phyloP scores from a whole-genome alignment of 768 basidiomycete species.

The Termitomyces titanicus region DNA sequence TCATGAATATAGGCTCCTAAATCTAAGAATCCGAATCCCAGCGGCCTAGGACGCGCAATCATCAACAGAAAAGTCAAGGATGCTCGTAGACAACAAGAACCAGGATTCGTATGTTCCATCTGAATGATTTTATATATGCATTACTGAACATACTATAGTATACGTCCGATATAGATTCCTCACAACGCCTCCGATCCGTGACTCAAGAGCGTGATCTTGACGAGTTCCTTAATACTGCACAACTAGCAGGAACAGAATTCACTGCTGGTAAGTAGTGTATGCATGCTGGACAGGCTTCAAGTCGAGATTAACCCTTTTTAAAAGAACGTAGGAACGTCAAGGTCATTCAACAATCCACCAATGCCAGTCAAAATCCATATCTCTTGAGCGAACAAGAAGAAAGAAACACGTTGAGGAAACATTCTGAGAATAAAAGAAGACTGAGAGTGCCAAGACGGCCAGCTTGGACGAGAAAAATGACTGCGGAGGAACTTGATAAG shows the following conservation, averaged over 20 bases:
- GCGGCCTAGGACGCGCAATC: slow-evolving; percentile 91
- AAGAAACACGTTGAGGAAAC: slow-evolving; percentile 65
- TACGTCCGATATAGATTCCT: slow-evolving; percentile 67
- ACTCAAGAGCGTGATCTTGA: slow-evolving; percentile 96
- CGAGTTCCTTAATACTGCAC: slow-evolving; percentile 93
- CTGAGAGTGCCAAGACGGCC: slow-evolving; percentile 89
- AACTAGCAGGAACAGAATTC: slow-evolving; percentile 93
- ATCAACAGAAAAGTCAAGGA: slow-evolving; percentile 89
- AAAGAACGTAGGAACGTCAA: slow-evolving; percentile 79
- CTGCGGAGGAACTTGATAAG: slow-evolving; percentile 73
- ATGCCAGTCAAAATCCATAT: slow-evolving; percentile 73
- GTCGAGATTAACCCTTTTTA: slow-evolving; percentile 2
- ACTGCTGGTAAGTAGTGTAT: slow-evolving; percentile 69
- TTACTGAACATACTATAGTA: slow-evolving; percentile 44
- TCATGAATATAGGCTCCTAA: slow-evolving; percentile 45
- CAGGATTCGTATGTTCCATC: slow-evolving; percentile 55
- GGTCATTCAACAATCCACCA: slow-evolving; percentile 59
- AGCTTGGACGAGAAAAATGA: slow-evolving; percentile 82
- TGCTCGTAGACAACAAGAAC: slow-evolving; percentile 55
- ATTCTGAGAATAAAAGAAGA: slow-evolving; percentile 66
- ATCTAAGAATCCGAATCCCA: slow-evolving; percentile 59
- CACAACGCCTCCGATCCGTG: slow-evolving; percentile 77
- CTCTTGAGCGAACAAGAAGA: slow-evolving; percentile 84
- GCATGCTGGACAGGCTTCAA: background rate
- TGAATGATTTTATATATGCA: background rate